Evolutionary conservation across 768 basidiomycete species (phyloP), one percentile per base, ranked within the genome.

Genomic region (Leccinum disarticulatum): DNA sequence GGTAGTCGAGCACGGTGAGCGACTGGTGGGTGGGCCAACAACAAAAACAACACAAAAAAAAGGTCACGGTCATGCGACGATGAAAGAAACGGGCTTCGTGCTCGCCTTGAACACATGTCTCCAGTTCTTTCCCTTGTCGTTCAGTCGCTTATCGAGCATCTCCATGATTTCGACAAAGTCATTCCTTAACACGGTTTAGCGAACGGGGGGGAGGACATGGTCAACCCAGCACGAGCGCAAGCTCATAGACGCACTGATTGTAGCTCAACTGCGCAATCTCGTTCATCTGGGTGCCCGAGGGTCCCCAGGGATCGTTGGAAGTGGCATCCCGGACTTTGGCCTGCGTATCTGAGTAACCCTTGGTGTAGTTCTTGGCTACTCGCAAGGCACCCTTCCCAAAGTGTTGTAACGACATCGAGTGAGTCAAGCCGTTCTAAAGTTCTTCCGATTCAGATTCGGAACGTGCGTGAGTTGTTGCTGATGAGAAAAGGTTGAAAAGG

Each of bases 141-240:
- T 95, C 62, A 99, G 78, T 54, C 97, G 87, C 77, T 99, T 98
- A 77, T 98, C 97, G 52, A 99, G 82, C 93, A 98, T 97, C 80
- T 99, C 97, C 94, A 99, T 98, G 69, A 99, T 93, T 77, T 99
- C 97, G 13, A 98, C 94, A 73, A 99, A 99, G 69, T 98, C 95
- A 60, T 87, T 90, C 76, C 95, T 83, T 35, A 25, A 19, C n/a
- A 46, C 10, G 11, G 43, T 46, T 46, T 46, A 46, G 43, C 43
- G 43, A 46, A 46, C 43, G 43, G 43, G 41, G 27, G 13, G 33
- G 33, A 6, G 41, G 15, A 41, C 17, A n/a, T 11, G 35, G 8
- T 17, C 38, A 6, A 17, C n/a, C 1, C 3, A 28, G 17, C 28
- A 10, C 7, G 17, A 27, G 10, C 15, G 50, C 19, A 35, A 35